Base-by-base conservation (phyloP, 2,329 filamentous ascomycete species). In the Trichophyton equinum region DNA sequence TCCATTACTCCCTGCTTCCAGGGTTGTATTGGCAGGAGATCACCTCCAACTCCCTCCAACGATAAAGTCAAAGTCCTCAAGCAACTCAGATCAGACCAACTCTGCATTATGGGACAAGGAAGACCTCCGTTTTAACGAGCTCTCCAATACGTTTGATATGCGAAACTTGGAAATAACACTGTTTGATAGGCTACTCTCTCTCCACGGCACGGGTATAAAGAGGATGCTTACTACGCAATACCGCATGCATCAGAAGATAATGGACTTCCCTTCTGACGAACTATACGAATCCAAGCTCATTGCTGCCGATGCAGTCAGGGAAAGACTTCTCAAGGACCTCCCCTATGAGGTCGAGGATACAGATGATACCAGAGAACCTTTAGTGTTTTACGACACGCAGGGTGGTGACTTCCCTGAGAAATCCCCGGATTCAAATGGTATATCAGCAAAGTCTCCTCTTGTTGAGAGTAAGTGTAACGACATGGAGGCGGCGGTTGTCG, bases 221-320 rank as follows among this genome's bases (percentile, higher is more conserved):
- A 81, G 88, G 58, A 96, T 97, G 89, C 82, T 99, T 25, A 97
- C 90, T 3, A 95, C 88, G 3, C 94, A 99, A 75, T 99, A 99
- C 73, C 90, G 94, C 42, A 99, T 99, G 94, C 91, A 99, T 71
- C 87, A 95, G 69, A 85, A 80, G 60, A 97, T 99, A 68, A 97
- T 97, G 91, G 82, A 84, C 5, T 99, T 96, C 68, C 92, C 94
- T 0, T 96, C 92, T 0, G 82, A 88, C 64, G 86, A 92, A 70
- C 79, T 97, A 9, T 99, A 99, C 75, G 89, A 89, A 63, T 83
- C 82, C 1, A 86, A 86, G 68, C 82, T 99, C 0, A 77, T 91
- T 2, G 92, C 94, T 0, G 91, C 88, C 1, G 88, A 92, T 3
- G 78, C 79, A 0, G 94, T 97, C 64, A 88, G 86, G 71, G 76